These are phyloP conservation scores for Cladophialophora chaetospira DNA, from an alignment of 2,329 filamentous ascomycete genomes.

Conservation along the genomic window DNA sequence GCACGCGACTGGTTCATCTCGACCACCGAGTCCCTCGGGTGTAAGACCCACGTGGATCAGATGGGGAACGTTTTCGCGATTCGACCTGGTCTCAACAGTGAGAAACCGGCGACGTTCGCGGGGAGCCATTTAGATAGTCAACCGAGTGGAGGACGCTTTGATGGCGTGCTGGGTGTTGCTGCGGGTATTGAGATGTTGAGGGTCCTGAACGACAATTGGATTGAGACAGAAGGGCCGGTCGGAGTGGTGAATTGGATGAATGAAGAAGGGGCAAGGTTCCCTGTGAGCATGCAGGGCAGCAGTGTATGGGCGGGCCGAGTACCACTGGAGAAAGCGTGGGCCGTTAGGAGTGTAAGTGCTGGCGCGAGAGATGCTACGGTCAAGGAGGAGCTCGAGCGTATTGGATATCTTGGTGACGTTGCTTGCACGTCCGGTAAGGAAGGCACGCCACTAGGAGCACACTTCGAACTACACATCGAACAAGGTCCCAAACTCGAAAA, in stretches of 20 bases:
- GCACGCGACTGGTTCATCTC: slow-evolving; percentile 75
- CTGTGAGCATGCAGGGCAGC: slow-evolving; percentile 71
- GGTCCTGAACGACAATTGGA: slow-evolving; percentile 65
- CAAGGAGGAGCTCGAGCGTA: slow-evolving; percentile 68
- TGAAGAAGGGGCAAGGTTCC: slow-evolving; percentile 80
- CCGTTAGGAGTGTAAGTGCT: slow-evolving; percentile 60
- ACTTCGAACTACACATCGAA: slow-evolving; percentile 85
- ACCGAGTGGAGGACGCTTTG: slow-evolving; percentile 66
- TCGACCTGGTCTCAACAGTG: slow-evolving; percentile 59
- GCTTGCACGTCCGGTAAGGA: slow-evolving; percentile 50
- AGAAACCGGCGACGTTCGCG: slow-evolving; percentile 47
- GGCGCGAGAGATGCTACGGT: slow-evolving; percentile 50
- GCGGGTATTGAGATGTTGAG: slow-evolving; percentile 73
- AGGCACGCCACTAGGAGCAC: slow-evolving; percentile 70
- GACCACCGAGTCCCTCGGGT: slow-evolving; percentile 64
- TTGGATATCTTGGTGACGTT: slow-evolving; percentile 63
- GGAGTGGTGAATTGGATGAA: slow-evolving; percentile 81
- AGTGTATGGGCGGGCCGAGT: slow-evolving; percentile 74
- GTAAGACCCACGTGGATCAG: slow-evolving; percentile 66
- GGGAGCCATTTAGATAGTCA: slow-evolving; percentile 52
- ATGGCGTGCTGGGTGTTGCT: slow-evolving; percentile 73
- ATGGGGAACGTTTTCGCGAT: slow-evolving; percentile 83
- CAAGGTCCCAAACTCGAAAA: slow-evolving; percentile 76
- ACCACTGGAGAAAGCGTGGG: slow-evolving; percentile 61
- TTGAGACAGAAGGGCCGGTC: slow-evolving; percentile 70